Percentiles rank a stretch among this genome's conserved stretches.
phyloP scores from a whole-genome alignment of 2,329 filamentous ascomycete genomes.

The Pseudogymnoascus sp. region DNA sequence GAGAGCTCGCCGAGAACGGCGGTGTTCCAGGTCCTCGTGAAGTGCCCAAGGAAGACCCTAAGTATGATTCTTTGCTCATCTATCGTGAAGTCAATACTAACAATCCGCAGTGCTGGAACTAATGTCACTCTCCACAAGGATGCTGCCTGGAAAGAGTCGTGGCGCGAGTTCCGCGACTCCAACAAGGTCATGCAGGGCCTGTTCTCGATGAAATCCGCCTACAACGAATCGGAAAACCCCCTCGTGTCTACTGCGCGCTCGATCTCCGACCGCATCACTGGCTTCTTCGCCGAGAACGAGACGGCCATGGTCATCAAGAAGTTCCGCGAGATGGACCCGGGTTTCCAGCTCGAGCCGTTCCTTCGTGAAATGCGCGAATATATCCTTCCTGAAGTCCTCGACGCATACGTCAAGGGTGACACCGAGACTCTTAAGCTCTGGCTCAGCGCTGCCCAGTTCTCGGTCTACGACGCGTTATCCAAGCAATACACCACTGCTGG shows the following conservation, averaged over 20 bases:
- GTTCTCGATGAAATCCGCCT: slow-evolving; percentile 77
- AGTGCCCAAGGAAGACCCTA: slow-evolving; percentile 71
- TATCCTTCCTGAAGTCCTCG: slow-evolving; percentile 91
- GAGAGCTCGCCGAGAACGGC: slow-evolving; percentile 53
- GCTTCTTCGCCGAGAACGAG: slow-evolving; percentile 98
- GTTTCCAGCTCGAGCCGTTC: slow-evolving; percentile 92
- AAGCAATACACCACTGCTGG: slow-evolving; percentile 93
- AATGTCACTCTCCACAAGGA: slow-evolving; percentile 96
- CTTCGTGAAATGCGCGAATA: slow-evolving; percentile 94
- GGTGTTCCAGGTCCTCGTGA: slow-evolving; percentile 41
- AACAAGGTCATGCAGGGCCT: slow-evolving; percentile 83
- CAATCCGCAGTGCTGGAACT: slow-evolving; percentile 69
- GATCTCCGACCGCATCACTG: slow-evolving; percentile 85
- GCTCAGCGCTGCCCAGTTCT: slow-evolving; percentile 93
- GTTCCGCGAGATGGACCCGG: slow-evolving; percentile 90
- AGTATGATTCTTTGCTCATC: slow-evolving; percentile 53
- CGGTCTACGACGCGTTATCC: slow-evolving; percentile 91
- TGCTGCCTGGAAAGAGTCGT: slow-evolving; percentile 95
- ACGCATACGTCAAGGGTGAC: slow-evolving; percentile 97
- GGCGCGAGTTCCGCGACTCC: slow-evolving; percentile 87
- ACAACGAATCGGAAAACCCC: slow-evolving; percentile 96
- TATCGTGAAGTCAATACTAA: slow-evolving; percentile 21
- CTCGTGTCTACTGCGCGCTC: slow-evolving; percentile 82
- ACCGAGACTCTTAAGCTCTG: slow-evolving; percentile 84
- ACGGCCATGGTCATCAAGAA: slow-evolving; percentile 97